phyloP scores from a whole-genome alignment of 2,329 filamentous ascomycete species.

The Alternaria ventricosa region DNA sequence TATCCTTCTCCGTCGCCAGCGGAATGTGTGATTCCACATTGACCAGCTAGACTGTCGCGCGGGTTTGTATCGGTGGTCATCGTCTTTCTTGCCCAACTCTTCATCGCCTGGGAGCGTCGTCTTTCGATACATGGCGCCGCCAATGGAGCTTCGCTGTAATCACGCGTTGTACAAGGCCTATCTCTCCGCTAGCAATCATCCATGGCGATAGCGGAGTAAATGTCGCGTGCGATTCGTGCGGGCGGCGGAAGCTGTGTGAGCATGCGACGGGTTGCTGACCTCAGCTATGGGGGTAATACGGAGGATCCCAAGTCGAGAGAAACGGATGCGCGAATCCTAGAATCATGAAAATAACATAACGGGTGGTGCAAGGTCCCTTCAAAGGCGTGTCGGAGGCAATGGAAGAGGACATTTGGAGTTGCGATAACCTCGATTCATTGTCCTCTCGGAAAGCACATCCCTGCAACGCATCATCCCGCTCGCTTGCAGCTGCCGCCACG shows the following conservation, averaged over 20 bases:
- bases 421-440: constrained; percentile 1
- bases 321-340: neutral
- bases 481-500: constrained; percentile 11
- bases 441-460: constrained; percentile 8
- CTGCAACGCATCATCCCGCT: constrained; percentile 10
- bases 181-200: constrained; percentile 32
- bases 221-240: constrained; percentile 4
- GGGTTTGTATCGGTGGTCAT: constrained; percentile 59
- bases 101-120: constrained; percentile 61
- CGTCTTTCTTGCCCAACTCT: constrained; percentile 70
- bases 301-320: neutral
- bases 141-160: constrained; percentile 33
- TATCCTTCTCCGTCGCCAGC: constrained; percentile 60
- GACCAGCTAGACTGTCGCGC: constrained; percentile 42
- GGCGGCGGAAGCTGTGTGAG: constrained; percentile 16
- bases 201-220: constrained; percentile 27
- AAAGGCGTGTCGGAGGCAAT: neutral
- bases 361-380: neutral
- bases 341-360: neutral
- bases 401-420: constrained; percentile 17
- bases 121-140: constrained; percentile 47
- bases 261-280: constrained; percentile 9
- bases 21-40: constrained; percentile 36
- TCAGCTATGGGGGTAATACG: neutral
- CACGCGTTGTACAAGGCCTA: constrained; percentile 31